Conservation (phyloP, 2,329 filamentous ascomycete genomes). For the Colletotrichum spinosum region DNA sequence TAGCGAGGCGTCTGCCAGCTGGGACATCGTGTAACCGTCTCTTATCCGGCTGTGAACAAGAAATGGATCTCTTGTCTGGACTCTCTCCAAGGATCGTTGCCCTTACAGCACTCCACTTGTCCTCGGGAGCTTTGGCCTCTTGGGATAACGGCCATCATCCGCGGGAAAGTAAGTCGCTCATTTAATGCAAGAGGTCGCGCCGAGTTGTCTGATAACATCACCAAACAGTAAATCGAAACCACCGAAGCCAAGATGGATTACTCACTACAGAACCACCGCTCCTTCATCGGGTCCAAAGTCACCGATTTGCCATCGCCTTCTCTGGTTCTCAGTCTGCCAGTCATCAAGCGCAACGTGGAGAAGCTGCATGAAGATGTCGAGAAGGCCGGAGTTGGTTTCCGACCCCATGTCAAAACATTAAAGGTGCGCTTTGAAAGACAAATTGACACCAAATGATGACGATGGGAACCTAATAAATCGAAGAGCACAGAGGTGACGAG, state of each 20-base stretch:
- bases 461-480: rapidly evolving
- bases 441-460: rapidly evolving
- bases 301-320: constrained; percentile 52
- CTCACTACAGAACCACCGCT: constrained; percentile 45
- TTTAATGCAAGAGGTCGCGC: background rate
- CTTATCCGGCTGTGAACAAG: too few species aligned
- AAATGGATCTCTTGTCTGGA: too few species aligned
- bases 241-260: constrained; percentile 42
- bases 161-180: too few species aligned
- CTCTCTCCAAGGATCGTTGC: too few species aligned
- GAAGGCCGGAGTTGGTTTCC: constrained; percentile 49
- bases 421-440: constrained; percentile 45
- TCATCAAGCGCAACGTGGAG: constrained; percentile 51
- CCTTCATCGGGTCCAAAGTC: constrained; percentile 49
- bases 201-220: background rate
- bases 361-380: constrained; percentile 53
- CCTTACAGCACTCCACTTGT: too few species aligned
- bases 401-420: constrained; percentile 58
- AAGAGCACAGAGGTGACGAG: constrained; percentile 51
- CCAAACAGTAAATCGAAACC: background rate
- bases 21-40: too few species aligned
- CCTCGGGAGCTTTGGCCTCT: too few species aligned
- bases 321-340: constrained; percentile 51
- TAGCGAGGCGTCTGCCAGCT: too few species aligned
- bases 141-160: too few species aligned